Conservation (phyloP, 2,329 filamentous ascomycete genomes). For the Chaetomiaceae sp. region DNA sequence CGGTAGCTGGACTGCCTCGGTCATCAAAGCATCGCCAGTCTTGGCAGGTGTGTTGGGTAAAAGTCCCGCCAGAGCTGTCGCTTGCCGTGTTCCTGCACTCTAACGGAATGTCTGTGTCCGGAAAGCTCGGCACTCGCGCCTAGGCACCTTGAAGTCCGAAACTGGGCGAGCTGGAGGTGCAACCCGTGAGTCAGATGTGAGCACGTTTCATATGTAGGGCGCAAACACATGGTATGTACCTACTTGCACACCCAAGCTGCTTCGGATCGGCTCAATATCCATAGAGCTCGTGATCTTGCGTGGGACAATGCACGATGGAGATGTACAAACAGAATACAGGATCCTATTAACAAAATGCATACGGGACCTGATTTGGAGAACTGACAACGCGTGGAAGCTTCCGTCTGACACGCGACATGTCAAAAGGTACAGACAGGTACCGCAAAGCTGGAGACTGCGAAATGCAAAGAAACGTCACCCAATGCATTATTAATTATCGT, state of each 20-base stretch:
- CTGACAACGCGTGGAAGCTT: too few relatives aligned
- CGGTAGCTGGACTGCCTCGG: too few relatives aligned
- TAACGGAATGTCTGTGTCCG: constrained; percentile 17
- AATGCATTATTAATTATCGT: constrained; percentile 8
- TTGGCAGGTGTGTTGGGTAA: constrained; percentile 4
- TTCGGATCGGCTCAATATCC: too few relatives aligned
- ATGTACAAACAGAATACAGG: too few relatives aligned
- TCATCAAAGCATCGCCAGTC: constrained; percentile 4
- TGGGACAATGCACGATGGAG: too few relatives aligned
- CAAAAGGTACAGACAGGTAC: neutral
- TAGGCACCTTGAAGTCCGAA: neutral
- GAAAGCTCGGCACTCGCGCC: constrained; percentile 2
- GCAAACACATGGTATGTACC: neutral
- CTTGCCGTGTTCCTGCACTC: neutral
- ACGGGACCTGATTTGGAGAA: too few relatives aligned
- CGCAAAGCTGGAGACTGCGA: too few relatives aligned
- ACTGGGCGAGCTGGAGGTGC: neutral
- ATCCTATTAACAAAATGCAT: too few relatives aligned
- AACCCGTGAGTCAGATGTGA: constrained; percentile 14
- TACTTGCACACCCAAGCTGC: too few relatives aligned
- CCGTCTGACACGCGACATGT: too few relatives aligned
- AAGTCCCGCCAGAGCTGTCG: neutral
- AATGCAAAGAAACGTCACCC: neutral
- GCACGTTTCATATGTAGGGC: constrained; percentile 20
- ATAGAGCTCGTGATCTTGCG: too few relatives aligned